Evolutionary conservation across 495 filamentous ascomycete species (phyloP).

Genomic region (Bathelium albidoporum): DNA sequence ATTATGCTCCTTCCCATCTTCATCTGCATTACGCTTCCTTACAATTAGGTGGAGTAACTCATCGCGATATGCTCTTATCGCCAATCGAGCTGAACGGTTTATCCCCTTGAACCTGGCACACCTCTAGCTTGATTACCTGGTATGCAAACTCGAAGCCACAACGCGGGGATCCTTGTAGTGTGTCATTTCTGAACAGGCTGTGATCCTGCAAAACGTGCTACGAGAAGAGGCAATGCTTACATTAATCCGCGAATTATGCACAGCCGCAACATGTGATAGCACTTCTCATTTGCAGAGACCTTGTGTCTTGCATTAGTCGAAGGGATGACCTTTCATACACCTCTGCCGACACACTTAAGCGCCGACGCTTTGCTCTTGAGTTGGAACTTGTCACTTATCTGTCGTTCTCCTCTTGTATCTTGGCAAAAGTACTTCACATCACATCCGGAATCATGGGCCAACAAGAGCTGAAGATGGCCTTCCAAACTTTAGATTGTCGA

Average conservation of each 20-base stretch:
- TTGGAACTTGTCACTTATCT: constrained; percentile 1
- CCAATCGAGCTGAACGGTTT: constrained; percentile 3
- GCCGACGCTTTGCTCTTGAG: constrained; percentile 4
- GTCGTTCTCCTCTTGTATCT: constrained; percentile 3
- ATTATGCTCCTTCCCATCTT: neutral
- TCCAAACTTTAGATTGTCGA: neutral
- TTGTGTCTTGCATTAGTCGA: constrained; percentile 5
- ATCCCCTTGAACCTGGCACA: constrained; percentile 2
- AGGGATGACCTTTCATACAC: constrained; percentile 2
- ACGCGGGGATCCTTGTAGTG: constrained; percentile 4
- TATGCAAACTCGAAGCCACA: constrained; percentile 3
- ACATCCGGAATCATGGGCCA: neutral
- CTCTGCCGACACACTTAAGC: neutral
- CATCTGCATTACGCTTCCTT: neutral
- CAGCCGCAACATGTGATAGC: constrained; percentile 3
- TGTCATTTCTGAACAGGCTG: neutral
- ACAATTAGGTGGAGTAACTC: neutral
- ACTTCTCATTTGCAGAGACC: constrained; percentile 1
- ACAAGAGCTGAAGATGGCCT: neutral
- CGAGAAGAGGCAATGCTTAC: neutral
- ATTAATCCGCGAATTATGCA: constrained; percentile 1
- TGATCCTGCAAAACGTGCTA: constrained; percentile 4
- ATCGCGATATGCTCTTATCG: constrained; percentile 1
- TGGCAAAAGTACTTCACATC: neutral
- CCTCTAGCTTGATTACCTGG: constrained; percentile 4